A percentile compares a stretch with the other conserved stretches of the same genome.
These are phyloP conservation scores for Cydonia oblonga DNA, from an alignment of 331 rosid species.

Conservation along the genomic window DNA sequence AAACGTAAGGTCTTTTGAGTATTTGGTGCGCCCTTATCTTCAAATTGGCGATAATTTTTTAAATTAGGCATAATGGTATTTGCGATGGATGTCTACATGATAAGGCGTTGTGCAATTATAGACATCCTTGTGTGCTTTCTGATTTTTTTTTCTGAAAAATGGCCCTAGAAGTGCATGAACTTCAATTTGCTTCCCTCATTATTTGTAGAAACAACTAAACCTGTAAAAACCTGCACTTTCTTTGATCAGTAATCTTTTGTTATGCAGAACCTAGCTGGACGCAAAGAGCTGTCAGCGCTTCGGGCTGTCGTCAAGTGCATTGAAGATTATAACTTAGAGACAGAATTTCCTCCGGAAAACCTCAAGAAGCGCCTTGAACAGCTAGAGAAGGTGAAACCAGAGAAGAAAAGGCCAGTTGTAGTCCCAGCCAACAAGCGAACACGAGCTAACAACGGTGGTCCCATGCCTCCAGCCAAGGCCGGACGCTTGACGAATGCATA, in stretches of 20 bases:
- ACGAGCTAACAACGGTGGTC: constrained; percentile 85
- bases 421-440: constrained; percentile 97
- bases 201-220: constrained; percentile 3
- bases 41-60: not conserved
- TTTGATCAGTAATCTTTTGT: constrained; percentile 14
- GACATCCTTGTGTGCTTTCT: not conserved
- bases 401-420: constrained; percentile 67
- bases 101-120: not conserved
- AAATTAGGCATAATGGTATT: not conserved
- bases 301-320: constrained; percentile 85
- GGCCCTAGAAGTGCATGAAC: not conserved
- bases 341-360: constrained; percentile 75
- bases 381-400: constrained; percentile 83
- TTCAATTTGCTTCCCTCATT: not conserved
- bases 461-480: constrained; percentile 99
- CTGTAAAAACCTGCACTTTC: not conserved
- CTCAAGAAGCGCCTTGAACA: constrained; percentile 96
- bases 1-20: not conserved
- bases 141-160: not conserved
- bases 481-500: constrained; percentile 93
- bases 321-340: constrained; percentile 89
- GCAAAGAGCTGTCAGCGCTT: constrained; percentile 94
- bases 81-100: not conserved
- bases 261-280: constrained; percentile 76
- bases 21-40: not conserved